These are phyloP conservation scores for Kuraishia capsulata DNA, from an alignment of 805 yeast species.

Conservation along the genomic window DNA sequence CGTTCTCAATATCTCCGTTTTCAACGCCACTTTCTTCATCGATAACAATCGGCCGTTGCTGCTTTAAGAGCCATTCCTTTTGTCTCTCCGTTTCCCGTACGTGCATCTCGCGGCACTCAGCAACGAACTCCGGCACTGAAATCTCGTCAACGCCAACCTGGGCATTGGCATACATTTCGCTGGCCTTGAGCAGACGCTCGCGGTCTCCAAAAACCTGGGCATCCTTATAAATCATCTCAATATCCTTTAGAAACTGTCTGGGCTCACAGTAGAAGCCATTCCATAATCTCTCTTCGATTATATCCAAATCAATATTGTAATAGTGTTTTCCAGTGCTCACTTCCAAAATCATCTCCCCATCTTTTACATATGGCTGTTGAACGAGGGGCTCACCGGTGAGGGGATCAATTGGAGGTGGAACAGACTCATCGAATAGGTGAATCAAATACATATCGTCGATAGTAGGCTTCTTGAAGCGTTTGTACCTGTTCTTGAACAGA, in stretches of 20 bases:
- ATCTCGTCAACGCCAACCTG: slow-evolving; percentile 93
- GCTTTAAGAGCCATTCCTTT: slow-evolving; percentile 17
- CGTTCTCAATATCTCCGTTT: slow-evolving; percentile 4
- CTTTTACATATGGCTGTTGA: slow-evolving; percentile 37
- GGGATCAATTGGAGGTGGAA: slow-evolving; percentile 17
- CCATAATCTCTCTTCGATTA: slow-evolving; percentile 92
- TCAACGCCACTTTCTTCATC: slow-evolving; percentile 1
- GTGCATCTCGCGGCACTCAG: slow-evolving; percentile 68
- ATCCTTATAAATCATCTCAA: slow-evolving; percentile 77
- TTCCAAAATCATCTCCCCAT: slow-evolving; percentile 76
- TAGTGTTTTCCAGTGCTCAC: slow-evolving; percentile 61
- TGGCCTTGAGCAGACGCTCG: slow-evolving; percentile 71
- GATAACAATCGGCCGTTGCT: neutral
- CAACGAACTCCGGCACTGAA: slow-evolving; percentile 53
- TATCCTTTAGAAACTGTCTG: slow-evolving; percentile 76
- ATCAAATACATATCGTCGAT: slow-evolving; percentile 68
- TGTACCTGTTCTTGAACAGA: slow-evolving; percentile 75
- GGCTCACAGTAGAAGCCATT: slow-evolving; percentile 94
- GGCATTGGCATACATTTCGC: slow-evolving; percentile 94
- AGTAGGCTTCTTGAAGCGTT: slow-evolving; percentile 83
- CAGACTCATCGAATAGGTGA: slow-evolving; percentile 57
- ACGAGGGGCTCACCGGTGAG: slow-evolving; percentile 3
- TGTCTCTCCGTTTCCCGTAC: slow-evolving; percentile 54
- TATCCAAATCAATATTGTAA: slow-evolving; percentile 87
- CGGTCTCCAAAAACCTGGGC: slow-evolving; percentile 69